phyloP scores from a whole-genome alignment of 345 rosid species.

The Adansonia digitata region DNA sequence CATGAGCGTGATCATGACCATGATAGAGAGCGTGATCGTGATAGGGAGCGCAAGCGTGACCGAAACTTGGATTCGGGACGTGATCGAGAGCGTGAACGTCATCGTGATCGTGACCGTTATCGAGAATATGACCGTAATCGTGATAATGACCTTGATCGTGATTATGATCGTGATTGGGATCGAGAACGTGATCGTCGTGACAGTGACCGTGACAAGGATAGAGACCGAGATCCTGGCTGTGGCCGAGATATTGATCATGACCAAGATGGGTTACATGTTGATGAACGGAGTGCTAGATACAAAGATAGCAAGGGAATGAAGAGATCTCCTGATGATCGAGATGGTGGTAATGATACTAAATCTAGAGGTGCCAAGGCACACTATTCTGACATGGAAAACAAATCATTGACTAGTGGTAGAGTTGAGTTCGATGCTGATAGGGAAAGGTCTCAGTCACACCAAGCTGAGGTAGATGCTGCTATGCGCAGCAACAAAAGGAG shows the following conservation, averaged over 20 bases:
- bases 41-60: constrained; percentile 25
- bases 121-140: constrained; percentile 27
- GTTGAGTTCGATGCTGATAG: constrained; percentile 56
- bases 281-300: constrained; percentile 51
- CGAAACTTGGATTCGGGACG: constrained; percentile 33
- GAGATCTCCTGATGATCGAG: constrained; percentile 66
- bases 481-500: constrained; percentile 31
- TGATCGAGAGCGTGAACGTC: constrained; percentile 34
- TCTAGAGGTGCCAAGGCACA: constrained; percentile 25
- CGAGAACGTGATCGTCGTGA: constrained; percentile 22
- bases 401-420: constrained; percentile 41
- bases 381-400: constrained; percentile 43
- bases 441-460: constrained; percentile 61
- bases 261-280: constrained; percentile 33
- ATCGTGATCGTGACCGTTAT: constrained; percentile 36
- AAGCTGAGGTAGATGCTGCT: constrained; percentile 33
- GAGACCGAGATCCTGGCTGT: constrained; percentile 22
- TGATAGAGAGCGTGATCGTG: constrained; percentile 21
- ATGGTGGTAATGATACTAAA: constrained; percentile 51
- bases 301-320: constrained; percentile 62
- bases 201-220: constrained; percentile 18
- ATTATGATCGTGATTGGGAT: constrained; percentile 19
- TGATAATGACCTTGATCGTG: constrained; percentile 23
- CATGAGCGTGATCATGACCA: constrained; percentile 42
- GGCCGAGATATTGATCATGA: constrained; percentile 41